Evolutionary conservation across 768 basidiomycete species (phyloP).

Genomic region (Trichaptum fuscoviolaceum): DNA sequence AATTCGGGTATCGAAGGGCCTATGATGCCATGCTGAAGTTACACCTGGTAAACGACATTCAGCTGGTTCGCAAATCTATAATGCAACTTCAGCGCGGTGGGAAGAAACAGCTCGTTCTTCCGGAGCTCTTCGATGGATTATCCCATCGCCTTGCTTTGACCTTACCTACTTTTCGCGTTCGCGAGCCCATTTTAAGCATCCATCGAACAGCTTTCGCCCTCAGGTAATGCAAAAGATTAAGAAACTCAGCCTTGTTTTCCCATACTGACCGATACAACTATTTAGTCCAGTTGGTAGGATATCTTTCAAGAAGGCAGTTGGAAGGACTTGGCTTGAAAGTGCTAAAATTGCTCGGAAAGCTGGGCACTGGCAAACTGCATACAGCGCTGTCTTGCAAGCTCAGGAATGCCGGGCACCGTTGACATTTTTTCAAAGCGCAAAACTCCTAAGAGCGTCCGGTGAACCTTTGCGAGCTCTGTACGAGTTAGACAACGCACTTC

Average conservation of each 20-base stretch:
- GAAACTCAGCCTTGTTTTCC: not conserved
- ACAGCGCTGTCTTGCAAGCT: slow-evolving; percentile 91
- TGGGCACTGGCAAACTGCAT: slow-evolving; percentile 93
- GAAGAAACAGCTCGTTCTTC: slow-evolving; percentile 23
- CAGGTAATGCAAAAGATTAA: slow-evolving; percentile 38
- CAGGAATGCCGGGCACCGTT: slow-evolving; percentile 65
- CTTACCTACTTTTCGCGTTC: slow-evolving; percentile 80
- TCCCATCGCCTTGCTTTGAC: slow-evolving; percentile 66
- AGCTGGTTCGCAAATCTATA: slow-evolving; percentile 44
- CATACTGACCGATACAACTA: slow-evolving; percentile 4
- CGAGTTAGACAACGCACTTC: slow-evolving; percentile 70
- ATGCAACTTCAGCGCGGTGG: not conserved
- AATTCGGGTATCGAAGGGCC: slow-evolving; percentile 75
- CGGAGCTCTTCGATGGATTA: slow-evolving; percentile 43
- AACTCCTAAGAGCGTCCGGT: slow-evolving; percentile 72
- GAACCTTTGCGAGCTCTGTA: slow-evolving; percentile 82
- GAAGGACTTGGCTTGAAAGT: slow-evolving; percentile 84
- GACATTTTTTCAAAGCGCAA: slow-evolving; percentile 87
- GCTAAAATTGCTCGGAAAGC: slow-evolving; percentile 97
- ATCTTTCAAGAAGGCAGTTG: slow-evolving; percentile 54
- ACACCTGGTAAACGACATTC: slow-evolving; percentile 83
- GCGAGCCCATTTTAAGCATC: slow-evolving; percentile 87
- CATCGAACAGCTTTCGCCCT: slow-evolving; percentile 78
- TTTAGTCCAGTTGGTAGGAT: slow-evolving; percentile 23
- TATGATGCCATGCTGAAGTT: slow-evolving; percentile 85